phyloP scores from a whole-genome alignment of 805 yeast species.

The Helenozyma rhizophorensis region DNA sequence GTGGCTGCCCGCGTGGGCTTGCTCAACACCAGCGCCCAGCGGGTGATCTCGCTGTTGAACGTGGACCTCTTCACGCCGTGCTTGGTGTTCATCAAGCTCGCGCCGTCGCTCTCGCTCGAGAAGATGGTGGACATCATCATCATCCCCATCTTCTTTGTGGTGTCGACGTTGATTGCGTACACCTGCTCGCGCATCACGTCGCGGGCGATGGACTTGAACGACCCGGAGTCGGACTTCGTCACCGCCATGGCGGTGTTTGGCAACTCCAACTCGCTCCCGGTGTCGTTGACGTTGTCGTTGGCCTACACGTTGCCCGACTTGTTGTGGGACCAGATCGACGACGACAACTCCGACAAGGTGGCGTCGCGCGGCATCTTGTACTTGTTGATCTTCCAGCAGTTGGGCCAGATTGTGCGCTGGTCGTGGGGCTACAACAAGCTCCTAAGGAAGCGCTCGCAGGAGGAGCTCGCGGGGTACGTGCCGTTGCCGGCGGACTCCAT shows the following conservation, averaged over 20 bases:
- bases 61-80: slow-evolving; percentile 95
- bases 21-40: slow-evolving; percentile 69
- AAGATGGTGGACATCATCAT: slow-evolving; percentile 77
- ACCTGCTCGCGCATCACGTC: slow-evolving; percentile 56
- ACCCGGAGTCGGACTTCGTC: slow-evolving; percentile 81
- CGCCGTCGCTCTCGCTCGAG: slow-evolving; percentile 61
- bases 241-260: slow-evolving; percentile 98
- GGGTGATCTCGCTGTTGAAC: slow-evolving; percentile 68
- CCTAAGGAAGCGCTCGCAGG: slow-evolving; percentile 46
- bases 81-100: slow-evolving; percentile 79
- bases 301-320: slow-evolving; percentile 72
- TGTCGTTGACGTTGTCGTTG: slow-evolving; percentile 76
- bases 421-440: slow-evolving; percentile 81
- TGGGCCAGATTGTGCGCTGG: slow-evolving; percentile 82
- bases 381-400: slow-evolving; percentile 71
- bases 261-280: slow-evolving; percentile 92
- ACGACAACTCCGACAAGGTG: slow-evolving; percentile 63
- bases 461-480: slow-evolving; percentile 21
- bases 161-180: slow-evolving; percentile 76
- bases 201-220: slow-evolving; percentile 52
- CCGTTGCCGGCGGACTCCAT: background rate
- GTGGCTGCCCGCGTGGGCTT: slow-evolving; percentile 74
- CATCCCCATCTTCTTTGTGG: slow-evolving; percentile 79
- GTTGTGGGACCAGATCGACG: slow-evolving; percentile 68
- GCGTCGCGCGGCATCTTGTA: slow-evolving; percentile 78